phyloP scores from a whole-genome alignment of 768 basidiomycete species.

The Macrolepiota dolichaula region DNA sequence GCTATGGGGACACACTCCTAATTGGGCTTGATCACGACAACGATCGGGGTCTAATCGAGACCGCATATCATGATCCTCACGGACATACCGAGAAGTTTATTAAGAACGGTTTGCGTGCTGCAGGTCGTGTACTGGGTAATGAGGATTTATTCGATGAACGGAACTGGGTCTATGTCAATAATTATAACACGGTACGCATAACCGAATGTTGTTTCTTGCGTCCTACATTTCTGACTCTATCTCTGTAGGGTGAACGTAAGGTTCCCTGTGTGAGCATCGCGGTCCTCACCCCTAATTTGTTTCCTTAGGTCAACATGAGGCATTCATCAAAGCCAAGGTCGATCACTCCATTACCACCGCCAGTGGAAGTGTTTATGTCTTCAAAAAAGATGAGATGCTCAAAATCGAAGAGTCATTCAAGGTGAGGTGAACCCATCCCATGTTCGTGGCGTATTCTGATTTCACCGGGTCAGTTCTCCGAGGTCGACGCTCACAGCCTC shows the following conservation, averaged over 20 bases:
- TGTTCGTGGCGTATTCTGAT: not conserved
- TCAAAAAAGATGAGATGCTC: conserved; percentile 72
- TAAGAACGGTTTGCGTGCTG: conserved; percentile 77
- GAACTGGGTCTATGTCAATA: conserved; percentile 79
- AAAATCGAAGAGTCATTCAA: conserved; percentile 89
- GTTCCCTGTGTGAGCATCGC: not conserved
- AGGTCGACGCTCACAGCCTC: conserved; percentile 60
- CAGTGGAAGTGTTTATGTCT: conserved; percentile 40
- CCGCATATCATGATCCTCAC: conserved; percentile 81
- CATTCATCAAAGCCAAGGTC: conserved; percentile 70
- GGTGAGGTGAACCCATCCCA: conserved; percentile 36
- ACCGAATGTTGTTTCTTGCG: not conserved
- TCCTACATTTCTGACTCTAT: conserved; percentile 1
- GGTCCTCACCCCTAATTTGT: not conserved
- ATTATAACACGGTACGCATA: conserved; percentile 38
- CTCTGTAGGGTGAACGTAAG: conserved; percentile 26
- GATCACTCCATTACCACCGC: conserved; percentile 58
- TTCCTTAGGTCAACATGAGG: conserved; percentile 74
- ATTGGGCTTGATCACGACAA: conserved; percentile 91
- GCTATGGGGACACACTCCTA: conserved; percentile 77
- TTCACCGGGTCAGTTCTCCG: conserved; percentile 64
- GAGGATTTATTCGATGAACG: conserved; percentile 57
- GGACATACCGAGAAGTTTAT: conserved; percentile 76
- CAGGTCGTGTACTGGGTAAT: conserved; percentile 66
- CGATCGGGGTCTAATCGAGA: conserved; percentile 64